phyloP scores from a whole-genome alignment of 2,329 filamentous ascomycete species.

The Xylaria sp. region DNA sequence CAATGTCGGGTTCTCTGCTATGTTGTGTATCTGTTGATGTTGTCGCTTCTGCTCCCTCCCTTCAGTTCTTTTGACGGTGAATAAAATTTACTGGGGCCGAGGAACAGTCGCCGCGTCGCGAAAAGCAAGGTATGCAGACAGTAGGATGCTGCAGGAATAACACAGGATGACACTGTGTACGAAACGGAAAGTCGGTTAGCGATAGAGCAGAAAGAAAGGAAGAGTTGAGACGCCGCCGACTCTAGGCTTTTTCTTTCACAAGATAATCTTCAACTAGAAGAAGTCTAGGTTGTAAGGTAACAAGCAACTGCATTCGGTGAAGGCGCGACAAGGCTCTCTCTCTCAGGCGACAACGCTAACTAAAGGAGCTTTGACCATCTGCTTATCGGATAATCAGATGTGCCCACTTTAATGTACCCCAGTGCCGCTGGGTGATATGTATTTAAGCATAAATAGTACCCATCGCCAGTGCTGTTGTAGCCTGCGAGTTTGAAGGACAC shows the following conservation, averaged over 20 bases:
- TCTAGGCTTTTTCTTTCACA: constrained; percentile 38
- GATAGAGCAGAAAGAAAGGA: not conserved
- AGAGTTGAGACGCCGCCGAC: constrained; percentile 8
- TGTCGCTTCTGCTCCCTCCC: constrained; percentile 8
- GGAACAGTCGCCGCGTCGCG: constrained; percentile 21
- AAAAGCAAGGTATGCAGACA: constrained; percentile 7
- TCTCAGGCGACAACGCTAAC: constrained; percentile 13
- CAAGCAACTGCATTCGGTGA: constrained; percentile 49
- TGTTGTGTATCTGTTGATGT: constrained; percentile 11
- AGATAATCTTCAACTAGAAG: constrained; percentile 9
- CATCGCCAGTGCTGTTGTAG: too few species aligned
- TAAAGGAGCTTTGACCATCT: constrained; percentile 33
- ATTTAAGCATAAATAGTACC: not conserved
- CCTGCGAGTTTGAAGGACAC: too few species aligned
- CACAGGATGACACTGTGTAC: not conserved
- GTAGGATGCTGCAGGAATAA: not conserved
- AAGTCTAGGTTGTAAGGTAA: constrained; percentile 3
- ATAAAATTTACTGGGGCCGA: constrained; percentile 6
- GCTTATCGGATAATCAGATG: not conserved
- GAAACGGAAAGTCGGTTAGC: not conserved
- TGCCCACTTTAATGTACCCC: constrained; percentile 6
- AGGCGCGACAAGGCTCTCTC: constrained; percentile 48
- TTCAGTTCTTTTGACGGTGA: constrained; percentile 4
- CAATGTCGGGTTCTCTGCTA: not conserved
- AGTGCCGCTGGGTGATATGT: not conserved